phyloP scores from a whole-genome alignment of 805 yeast species.

The Torulaspora microellipsoides region DNA sequence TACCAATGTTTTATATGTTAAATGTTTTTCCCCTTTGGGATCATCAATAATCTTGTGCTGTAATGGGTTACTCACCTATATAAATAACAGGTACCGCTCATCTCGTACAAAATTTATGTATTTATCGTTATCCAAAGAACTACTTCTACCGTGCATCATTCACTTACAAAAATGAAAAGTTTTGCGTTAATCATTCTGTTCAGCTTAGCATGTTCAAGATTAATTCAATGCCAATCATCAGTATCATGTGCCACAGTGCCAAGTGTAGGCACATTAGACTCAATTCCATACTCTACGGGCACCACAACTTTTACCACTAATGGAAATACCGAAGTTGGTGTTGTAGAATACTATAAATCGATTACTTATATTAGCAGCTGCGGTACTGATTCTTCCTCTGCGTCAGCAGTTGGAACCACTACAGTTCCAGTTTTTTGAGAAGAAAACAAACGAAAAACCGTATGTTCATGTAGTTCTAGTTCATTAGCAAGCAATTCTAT shows the following conservation, averaged over 20 bases:
- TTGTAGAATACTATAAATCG: slow-evolving; percentile 24
- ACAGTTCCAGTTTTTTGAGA: slow-evolving; percentile 7
- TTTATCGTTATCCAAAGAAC: too few species aligned
- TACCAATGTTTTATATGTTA: too few species aligned
- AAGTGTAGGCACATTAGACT: slow-evolving; percentile 19
- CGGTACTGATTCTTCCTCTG: slow-evolving; percentile 6
- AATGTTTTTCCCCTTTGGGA: too few species aligned
- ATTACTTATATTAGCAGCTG: slow-evolving; percentile 26
- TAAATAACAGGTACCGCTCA: too few species aligned
- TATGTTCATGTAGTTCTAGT: neutral
- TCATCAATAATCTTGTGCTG: too few species aligned
- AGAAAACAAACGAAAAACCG: neutral
- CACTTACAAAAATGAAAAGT: too few species aligned
- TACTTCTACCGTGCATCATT: too few species aligned
- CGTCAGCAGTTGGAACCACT: slow-evolving; percentile 7
- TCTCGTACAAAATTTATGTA: too few species aligned
- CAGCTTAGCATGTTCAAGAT: too few species aligned
- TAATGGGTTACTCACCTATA: too few species aligned
- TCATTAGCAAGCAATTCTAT: too few species aligned
- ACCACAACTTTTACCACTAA: slow-evolving; percentile 16
- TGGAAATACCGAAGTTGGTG: slow-evolving; percentile 19
- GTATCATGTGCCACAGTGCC: slow-evolving; percentile 23
- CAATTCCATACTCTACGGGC: slow-evolving; percentile 24
- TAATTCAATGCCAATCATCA: neutral
- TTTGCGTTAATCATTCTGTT: too few species aligned